Base-by-base conservation (phyloP, 2,329 filamentous ascomycete genomes). In the Exophiala spinifera region DNA sequence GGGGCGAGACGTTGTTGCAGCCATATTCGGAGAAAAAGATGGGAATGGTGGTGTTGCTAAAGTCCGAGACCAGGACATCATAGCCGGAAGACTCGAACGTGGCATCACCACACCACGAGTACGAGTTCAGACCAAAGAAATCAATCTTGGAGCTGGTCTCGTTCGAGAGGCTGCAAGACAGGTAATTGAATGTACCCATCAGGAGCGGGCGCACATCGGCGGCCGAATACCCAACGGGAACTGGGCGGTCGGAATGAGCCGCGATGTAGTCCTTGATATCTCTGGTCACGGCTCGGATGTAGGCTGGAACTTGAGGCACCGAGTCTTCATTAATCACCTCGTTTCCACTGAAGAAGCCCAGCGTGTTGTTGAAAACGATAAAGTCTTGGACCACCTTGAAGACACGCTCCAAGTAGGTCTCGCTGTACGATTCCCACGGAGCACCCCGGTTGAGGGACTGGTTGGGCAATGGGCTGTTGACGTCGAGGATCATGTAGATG, bases 11-110 rank as follows among this genome's bases (percentile, higher is more conserved):
- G 43, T 75, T 68, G 70, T 85, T 86, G 76, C 83, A 86, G 58
- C 83, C 83, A 60, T 84, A 86, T 64, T 86, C 83, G 51, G 80
- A 83, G 74, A 85, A 85, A 73, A 86, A 85, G 62, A 86, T 78
- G 5, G 83, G 83, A 45, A 85, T 72, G 23, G 79, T 77, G 49
- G 78, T 78, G 61, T 80, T 76, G 60, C 73, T 64, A 71, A 86
- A 86, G 67, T 80, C 77, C n/a, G 74, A 69, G 21, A 81, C 78
- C n/a, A 86, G 68, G 13, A 74, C 71, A 56, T 83, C 70, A 65
- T 84, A 86, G 39, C 80, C 78, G 14, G 76, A 75, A 33, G 70
- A 75, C 39, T 74, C 68, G 71, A 78, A 84, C 52, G 73, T 79
- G 8, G 81, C 77, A 42, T 78, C 71, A 53, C 83, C 83, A 63